Base-by-base conservation (phyloP, 202 grass and related monocot species). In the Schoenoplectus tabernaemontani region DNA sequence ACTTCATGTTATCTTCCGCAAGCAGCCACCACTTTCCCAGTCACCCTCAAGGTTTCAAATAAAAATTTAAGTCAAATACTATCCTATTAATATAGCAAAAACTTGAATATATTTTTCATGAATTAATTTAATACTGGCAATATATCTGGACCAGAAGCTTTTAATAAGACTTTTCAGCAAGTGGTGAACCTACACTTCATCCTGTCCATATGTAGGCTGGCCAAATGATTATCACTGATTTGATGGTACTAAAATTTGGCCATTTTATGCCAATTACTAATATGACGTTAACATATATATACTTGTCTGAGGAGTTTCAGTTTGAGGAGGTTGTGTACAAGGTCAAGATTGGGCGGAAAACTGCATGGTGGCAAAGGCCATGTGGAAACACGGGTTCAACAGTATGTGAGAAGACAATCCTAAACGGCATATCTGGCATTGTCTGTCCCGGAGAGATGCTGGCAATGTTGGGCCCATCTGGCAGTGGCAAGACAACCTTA, bases 401-500 rank as follows among this genome's bases (percentile, higher is more conserved):
- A 4, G n/a, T 67, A 38, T 50, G 36, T 51, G 96, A 96, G 90
- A 99, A 93, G 85, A 91, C 88, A 28, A 96, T 99, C 78, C 79
- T 99, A 37, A 93, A 82, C 69, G 96, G 96, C 1, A 88, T 99
- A 86, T 92, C 96, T 3, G 96, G 96, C 1, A 83, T 89, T 38
- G 92, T 99, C 2, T 83, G 90, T 5, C 92, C 96, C 0, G 96
- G 96, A 4, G 96, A 99, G 96, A 88, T 99, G 85, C 87, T 99
- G 53, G 96, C 96, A 48, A 99, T 99, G 96, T 81, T 99, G 24
- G 96, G 96, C 13, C 96, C 96, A 1, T 99, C 96, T 0, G 96
- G 96, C 12, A 99, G 96, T 84, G 96, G 96, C 62, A 99, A 99
- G 83, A 99, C 96, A 16, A 99, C 96, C 56, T 88, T 99, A 4